phyloP scores from a whole-genome alignment of 192 early-diverging fungal species.

The Polychytrium aggregatum region DNA sequence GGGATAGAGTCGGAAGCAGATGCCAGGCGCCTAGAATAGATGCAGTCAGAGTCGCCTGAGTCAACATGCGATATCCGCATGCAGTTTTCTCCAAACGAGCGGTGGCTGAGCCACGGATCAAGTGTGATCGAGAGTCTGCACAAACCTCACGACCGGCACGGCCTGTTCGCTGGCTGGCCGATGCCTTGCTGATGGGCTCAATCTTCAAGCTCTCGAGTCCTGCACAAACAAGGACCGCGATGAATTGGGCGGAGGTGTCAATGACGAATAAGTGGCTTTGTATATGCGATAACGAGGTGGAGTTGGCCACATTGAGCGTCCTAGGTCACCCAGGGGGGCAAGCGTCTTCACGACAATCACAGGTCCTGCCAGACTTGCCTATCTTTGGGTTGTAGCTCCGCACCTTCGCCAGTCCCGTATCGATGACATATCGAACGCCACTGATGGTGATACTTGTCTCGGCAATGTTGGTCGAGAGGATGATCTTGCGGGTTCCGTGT shows the following conservation, averaged over 20 bases:
- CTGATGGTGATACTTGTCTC: slow-evolving; percentile 96
- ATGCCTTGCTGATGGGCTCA: slow-evolving; percentile 81
- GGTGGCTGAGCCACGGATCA: not conserved
- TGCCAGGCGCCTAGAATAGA: slow-evolving; percentile 68
- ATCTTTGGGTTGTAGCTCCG: slow-evolving; percentile 79
- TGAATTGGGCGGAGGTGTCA: no score
- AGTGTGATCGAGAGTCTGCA: not conserved
- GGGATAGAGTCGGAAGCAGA: slow-evolving; percentile 87
- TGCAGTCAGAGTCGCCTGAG: no score
- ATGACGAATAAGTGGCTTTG: no score
- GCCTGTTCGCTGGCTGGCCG: slow-evolving; percentile 81
- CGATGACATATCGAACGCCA: slow-evolving; percentile 89
- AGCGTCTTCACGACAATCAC: no score
- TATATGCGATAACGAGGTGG: no score
- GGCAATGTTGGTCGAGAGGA: slow-evolving; percentile 95
- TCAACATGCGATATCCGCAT: not conserved
- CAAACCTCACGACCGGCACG: slow-evolving; percentile 88
- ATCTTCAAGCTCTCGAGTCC: slow-evolving; percentile 72
- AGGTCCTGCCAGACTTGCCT: no score
- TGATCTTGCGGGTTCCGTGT: slow-evolving; percentile 74
- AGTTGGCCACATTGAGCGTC: no score
- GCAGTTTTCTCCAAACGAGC: not conserved
- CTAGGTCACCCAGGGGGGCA: no score
- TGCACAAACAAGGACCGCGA: no score
- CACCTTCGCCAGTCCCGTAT: slow-evolving; percentile 86